These are phyloP conservation scores for Exophiala aquamarina DNA, from an alignment of 2,329 filamentous ascomycete genomes.

Conservation along the genomic window DNA sequence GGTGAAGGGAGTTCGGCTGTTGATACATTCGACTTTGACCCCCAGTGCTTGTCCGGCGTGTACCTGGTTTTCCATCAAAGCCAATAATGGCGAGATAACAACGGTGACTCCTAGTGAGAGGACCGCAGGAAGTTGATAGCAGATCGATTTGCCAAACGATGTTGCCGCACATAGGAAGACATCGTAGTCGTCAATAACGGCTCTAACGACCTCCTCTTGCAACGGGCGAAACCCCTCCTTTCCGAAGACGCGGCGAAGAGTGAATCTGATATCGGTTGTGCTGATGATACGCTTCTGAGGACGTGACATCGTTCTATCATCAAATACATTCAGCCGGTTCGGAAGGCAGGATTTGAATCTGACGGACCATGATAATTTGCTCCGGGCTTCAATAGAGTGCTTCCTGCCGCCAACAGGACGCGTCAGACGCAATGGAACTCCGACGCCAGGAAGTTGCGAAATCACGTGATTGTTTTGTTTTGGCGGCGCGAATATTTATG, in stretches of 20 bases:
- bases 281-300: conserved; percentile 11
- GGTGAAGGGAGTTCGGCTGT: conserved; percentile 70
- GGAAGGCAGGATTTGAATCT: no score
- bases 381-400: no score
- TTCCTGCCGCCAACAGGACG: no score
- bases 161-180: conserved; percentile 82
- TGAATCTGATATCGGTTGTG: conserved; percentile 67
- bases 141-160: conserved; percentile 85
- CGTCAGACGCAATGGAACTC: no score
- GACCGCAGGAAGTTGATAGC: conserved; percentile 87
- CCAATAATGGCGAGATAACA: conserved; percentile 83
- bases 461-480: no score
- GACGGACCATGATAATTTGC: no score
- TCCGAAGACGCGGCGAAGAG: conserved; percentile 69
- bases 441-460: no score
- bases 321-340: no score
- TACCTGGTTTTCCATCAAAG: conserved; percentile 95
- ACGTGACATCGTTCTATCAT: no score
- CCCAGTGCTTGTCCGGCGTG: conserved; percentile 71
- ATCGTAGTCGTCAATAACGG: conserved; percentile 79
- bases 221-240: conserved; percentile 76
- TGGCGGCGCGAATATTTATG: no score
- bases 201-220: conserved; percentile 83
- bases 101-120: conserved; percentile 86
- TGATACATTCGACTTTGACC: conserved; percentile 81